Evolutionary conservation across 1,284 basidiomycete species (phyloP), one percentile per base, ranked within the genome.

Genomic region (Rhodotorula sp.): DNA sequence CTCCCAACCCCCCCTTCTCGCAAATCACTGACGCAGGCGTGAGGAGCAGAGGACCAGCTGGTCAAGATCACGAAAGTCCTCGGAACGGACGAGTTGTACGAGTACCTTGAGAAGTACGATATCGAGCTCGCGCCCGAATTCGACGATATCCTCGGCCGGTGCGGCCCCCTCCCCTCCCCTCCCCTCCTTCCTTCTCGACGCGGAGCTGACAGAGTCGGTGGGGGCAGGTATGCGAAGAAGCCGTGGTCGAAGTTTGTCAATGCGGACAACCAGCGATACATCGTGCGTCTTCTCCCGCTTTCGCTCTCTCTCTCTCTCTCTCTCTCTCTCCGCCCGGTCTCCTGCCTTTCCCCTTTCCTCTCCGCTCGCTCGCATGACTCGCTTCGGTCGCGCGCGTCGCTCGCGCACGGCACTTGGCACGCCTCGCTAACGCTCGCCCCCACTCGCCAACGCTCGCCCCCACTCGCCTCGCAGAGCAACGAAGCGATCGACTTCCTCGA

Each of bases 11-110:
- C 30, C 40, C 24, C 15, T 44, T 30, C 7, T n/a, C n/a, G n/a
- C n/a, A n/a, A n/a, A n/a, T n/a, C n/a, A n/a, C n/a, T n/a, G n/a
- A n/a, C n/a, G n/a, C n/a, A n/a, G n/a, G 37, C 15, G n/a, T n/a
- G 9, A 52, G 48, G 9, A 52, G 48, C 81, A 95, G 60, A 95
- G 80, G 96, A 99, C 82, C 95, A 99, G 80, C 84, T 99, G 57
- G 95, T 97, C 78, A 98, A 97, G 84, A 99, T 99, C 75, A 89
- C 93, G 70, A 97, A 98, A 82, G 94, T 99, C 60, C 85, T 99
- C 62, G 95, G 95, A 37, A 98, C 95, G 11, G 95, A 98, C 76
- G 95, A 95, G 78, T 83, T 99, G 34, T 96, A 93, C 80, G 85
- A 88, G 61, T 82, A 82, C 68, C 74, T 82, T 65, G 90, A 73